Evolutionary conservation across 768 basidiomycete genomes (phyloP).

Genomic region (Naganishia onofrii): DNA sequence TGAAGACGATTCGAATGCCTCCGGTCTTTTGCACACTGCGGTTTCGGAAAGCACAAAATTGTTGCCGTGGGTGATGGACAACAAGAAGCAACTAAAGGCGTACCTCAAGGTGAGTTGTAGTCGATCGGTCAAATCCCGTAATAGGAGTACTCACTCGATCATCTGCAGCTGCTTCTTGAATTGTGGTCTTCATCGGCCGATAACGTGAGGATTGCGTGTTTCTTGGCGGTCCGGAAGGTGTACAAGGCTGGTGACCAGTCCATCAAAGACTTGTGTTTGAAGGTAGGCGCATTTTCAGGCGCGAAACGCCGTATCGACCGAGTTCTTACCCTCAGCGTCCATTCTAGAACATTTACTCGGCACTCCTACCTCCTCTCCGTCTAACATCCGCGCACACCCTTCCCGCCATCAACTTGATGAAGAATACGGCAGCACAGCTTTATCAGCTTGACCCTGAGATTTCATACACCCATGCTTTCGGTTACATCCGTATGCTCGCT

Average conservation of each 20-base stretch:
- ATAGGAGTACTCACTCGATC: slow-evolving; percentile 11
- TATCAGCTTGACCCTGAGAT: slow-evolving; percentile 64
- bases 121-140: not conserved
- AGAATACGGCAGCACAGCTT: slow-evolving; percentile 91
- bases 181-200: slow-evolving; percentile 82
- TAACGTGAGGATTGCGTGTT: slow-evolving; percentile 75
- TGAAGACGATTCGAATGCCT: slow-evolving; percentile 36
- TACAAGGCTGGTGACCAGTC: slow-evolving; percentile 74
- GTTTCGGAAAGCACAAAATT: slow-evolving; percentile 82
- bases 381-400: slow-evolving; percentile 81
- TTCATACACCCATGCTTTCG: slow-evolving; percentile 87
- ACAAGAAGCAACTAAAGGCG: slow-evolving; percentile 75
- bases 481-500: slow-evolving; percentile 90
- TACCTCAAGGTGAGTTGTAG: slow-evolving; percentile 71
- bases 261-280: slow-evolving; percentile 78
- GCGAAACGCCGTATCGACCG: not conserved
- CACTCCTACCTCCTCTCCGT: slow-evolving; percentile 76
- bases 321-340: slow-evolving; percentile 5
- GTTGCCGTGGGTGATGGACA: slow-evolving; percentile 79
- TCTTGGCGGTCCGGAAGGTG: slow-evolving; percentile 76
- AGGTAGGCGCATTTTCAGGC: slow-evolving; percentile 58
- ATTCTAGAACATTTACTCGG: slow-evolving; percentile 76
- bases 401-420: slow-evolving; percentile 92
- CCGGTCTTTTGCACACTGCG: slow-evolving; percentile 59
- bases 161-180: slow-evolving; percentile 71